Evolutionary conservation across 208 protist species (phyloP).

Genomic region (Trypanosomatidae sp.): DNA sequence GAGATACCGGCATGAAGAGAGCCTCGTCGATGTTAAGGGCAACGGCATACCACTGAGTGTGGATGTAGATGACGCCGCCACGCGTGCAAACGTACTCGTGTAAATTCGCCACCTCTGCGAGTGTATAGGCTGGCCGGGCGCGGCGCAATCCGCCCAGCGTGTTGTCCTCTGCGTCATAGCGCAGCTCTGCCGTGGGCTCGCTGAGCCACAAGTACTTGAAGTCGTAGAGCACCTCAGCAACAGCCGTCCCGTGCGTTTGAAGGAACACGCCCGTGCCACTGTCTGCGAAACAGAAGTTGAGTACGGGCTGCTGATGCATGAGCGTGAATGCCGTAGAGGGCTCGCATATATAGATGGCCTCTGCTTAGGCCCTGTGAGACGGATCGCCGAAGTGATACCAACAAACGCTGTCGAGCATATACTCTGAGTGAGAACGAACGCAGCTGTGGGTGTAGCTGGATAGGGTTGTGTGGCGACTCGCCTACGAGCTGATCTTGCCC

Average conservation of each 20-base stretch:
- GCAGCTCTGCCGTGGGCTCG: slow-evolving; percentile 17
- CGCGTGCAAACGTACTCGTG: slow-evolving; percentile 35
- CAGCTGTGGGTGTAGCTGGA: slow-evolving; percentile 20
- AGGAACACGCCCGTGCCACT: slow-evolving; percentile 49
- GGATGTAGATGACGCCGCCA: slow-evolving; percentile 50
- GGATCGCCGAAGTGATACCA: slow-evolving; percentile 53
- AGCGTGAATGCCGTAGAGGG: slow-evolving; percentile 22
- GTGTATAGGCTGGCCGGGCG: slow-evolving; percentile 18
- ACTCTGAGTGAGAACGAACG: background rate
- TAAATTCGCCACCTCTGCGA: slow-evolving; percentile 6
- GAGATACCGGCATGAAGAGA: slow-evolving; percentile 54
- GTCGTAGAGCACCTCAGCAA: slow-evolving; percentile 46
- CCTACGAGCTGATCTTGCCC: slow-evolving; percentile 47
- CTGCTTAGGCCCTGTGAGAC: slow-evolving; percentile 28
- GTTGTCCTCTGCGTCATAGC: slow-evolving; percentile 34
- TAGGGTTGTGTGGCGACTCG: slow-evolving; percentile 18
- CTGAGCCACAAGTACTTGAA: slow-evolving; percentile 43
- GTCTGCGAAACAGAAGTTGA: slow-evolving; percentile 48
- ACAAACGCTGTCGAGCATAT: slow-evolving; percentile 16
- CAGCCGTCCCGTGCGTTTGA: slow-evolving; percentile 51
- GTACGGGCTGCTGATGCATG: slow-evolving; percentile 9
- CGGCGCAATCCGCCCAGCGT: slow-evolving; percentile 31
- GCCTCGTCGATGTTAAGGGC: slow-evolving; percentile 56
- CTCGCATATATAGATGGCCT: slow-evolving; percentile 24
- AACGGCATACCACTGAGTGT: slow-evolving; percentile 43